Evolutionary conservation across 768 basidiomycete species (phyloP).

Genomic region (Suillus sp.): DNA sequence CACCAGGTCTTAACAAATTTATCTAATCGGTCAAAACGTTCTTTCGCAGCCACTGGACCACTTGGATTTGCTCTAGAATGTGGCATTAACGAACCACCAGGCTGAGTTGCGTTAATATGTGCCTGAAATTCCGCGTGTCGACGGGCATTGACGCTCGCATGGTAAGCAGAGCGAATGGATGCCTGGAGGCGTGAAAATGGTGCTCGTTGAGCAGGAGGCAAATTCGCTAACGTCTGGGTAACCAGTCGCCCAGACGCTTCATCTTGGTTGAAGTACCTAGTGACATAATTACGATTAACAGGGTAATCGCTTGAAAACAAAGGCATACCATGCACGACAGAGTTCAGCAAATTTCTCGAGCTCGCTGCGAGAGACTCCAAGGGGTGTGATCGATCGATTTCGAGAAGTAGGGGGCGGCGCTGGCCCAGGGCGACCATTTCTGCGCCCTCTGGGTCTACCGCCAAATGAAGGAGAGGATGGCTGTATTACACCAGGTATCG

Average conservation of each 20-base stretch:
- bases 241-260: slow-evolving; percentile 76
- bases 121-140: slow-evolving; percentile 85
- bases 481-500: slow-evolving; percentile 45
- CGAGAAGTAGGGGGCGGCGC: slow-evolving; percentile 61
- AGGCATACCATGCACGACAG: slow-evolving; percentile 74
- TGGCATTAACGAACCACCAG: slow-evolving; percentile 79
- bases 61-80: slow-evolving; percentile 68
- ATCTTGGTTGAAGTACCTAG: slow-evolving; percentile 85
- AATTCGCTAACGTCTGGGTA: slow-evolving; percentile 78
- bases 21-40: slow-evolving; percentile 75
- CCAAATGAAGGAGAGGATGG: slow-evolving; percentile 62
- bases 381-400: slow-evolving; percentile 70
- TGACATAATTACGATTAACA: slow-evolving; percentile 16
- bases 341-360: slow-evolving; percentile 77
- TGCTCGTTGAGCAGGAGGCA: slow-evolving; percentile 83
- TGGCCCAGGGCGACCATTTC: slow-evolving; percentile 48
- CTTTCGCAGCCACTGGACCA: slow-evolving; percentile 66
- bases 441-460: slow-evolving; percentile 49
- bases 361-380: slow-evolving; percentile 65
- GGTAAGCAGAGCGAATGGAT: slow-evolving; percentile 82
- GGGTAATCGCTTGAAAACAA: slow-evolving; percentile 8
- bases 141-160: slow-evolving; percentile 75
- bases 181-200: slow-evolving; percentile 87
- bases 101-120: slow-evolving; percentile 73
- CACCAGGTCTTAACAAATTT: slow-evolving; percentile 84